Conservation (phyloP, 2,329 filamentous ascomycete species). For the Fusarium xylarioides region DNA sequence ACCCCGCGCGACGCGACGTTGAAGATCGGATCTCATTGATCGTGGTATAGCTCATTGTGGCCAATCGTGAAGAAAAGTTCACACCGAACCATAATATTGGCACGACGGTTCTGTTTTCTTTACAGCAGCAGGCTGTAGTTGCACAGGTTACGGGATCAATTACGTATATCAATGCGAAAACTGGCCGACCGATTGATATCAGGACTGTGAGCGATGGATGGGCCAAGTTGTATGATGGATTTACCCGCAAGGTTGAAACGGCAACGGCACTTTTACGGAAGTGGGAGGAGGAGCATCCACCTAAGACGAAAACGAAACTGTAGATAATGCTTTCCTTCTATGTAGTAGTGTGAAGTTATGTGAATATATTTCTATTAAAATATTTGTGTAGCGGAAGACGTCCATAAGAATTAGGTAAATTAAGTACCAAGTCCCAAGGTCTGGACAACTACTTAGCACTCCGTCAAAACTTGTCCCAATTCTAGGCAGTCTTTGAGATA, state of each 20-base stretch:
- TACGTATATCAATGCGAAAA: neutral
- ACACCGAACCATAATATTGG: neutral
- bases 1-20: too few relatives aligned
- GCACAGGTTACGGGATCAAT: neutral
- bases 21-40: neutral
- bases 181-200: neutral
- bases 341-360: rapidly evolving
- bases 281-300: neutral
- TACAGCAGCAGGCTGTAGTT: neutral
- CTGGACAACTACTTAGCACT: neutral
- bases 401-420: rapidly evolving
- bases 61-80: neutral
- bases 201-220: neutral
- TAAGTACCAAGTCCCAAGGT: neutral
- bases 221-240: neutral
- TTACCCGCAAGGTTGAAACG: neutral
- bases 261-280: neutral
- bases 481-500: neutral
- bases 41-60: neutral
- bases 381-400: neutral
- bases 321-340: rapidly evolving
- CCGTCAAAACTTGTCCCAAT: rapidly evolving
- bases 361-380: neutral
- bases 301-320: neutral
- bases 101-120: neutral